Evolutionary conservation across 2,329 filamentous ascomycete species (phyloP).

Genomic region (Cladosporium sp.): DNA sequence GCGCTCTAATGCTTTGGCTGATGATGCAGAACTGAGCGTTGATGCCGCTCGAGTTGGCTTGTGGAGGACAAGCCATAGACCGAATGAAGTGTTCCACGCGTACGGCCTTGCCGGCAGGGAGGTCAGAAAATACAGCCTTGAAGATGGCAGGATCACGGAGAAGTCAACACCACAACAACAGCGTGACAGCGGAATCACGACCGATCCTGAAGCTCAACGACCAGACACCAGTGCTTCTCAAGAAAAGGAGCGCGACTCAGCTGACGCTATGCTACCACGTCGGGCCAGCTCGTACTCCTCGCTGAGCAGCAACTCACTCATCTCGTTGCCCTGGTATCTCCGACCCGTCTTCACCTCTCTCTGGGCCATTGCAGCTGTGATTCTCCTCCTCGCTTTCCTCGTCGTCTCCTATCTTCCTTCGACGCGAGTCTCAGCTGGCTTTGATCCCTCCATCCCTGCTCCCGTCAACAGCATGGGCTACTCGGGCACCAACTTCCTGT

Average conservation of each 20-base stretch:
- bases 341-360: conserved; percentile 60
- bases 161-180: conserved; percentile 23
- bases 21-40: conserved; percentile 61
- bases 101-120: conserved; percentile 61
- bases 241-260: conserved; percentile 47
- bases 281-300: conserved; percentile 13
- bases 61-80: conserved; percentile 66
- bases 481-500: conserved; percentile 83
- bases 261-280: conserved; percentile 26
- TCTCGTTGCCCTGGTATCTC: conserved; percentile 65
- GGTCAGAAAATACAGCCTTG: conserved; percentile 48
- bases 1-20: conserved; percentile 69
- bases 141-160: conserved; percentile 45
- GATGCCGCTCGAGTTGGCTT: conserved; percentile 67
- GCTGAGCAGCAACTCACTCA: conserved; percentile 6
- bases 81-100: conserved; percentile 68
- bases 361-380: conserved; percentile 57
- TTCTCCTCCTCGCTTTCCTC: conserved; percentile 65
- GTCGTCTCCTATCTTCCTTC: conserved; percentile 70
- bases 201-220: conserved; percentile 29
- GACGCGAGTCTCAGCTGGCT: conserved; percentile 61
- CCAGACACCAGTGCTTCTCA: conserved; percentile 15
- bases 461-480: conserved; percentile 52
- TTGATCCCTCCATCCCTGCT: conserved; percentile 61
- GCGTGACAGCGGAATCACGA: background rate